Evolutionary conservation across 148 eudicot species (phyloP), one percentile per base, ranked within the genome.

Genomic region (Camellia granthamiana): DNA sequence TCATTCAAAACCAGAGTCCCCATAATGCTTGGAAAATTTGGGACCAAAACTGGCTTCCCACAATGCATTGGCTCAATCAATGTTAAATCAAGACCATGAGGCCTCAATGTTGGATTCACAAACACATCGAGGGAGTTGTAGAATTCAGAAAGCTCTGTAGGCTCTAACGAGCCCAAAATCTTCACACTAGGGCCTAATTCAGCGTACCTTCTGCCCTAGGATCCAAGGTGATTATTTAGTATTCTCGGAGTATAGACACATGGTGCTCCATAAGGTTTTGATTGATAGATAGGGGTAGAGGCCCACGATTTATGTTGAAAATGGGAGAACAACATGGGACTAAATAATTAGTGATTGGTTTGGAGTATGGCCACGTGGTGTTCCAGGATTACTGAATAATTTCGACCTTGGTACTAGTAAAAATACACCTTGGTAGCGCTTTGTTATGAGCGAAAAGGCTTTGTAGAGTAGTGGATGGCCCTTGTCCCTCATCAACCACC

Each of bases 61-160:
- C 81, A 64, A 6, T 59, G 73, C 89, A 88, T 84, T 0, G 91
- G 85, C 49, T 88, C 91, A 18, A 86, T 84, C n/a, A 86, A 43
- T 11, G 89, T 86, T 0, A 84, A 72, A 75, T 88, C 91, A 38
- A 88, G 85, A 54, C 91, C 91, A 52, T 88, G 91, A 52, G 91
- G 88, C 61, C 91, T 82, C 21, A 88, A 19, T 3, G 88, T 88
- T 2, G 91, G 91, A 68, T 88, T 81, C 52, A 88, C 86, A 77
- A 88, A 84, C 30, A 88, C 43, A 43, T 85, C 85, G 3, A 88
- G 11, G 10, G 86, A 86, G 43, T 88, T 88, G 72, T 88, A 88
- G 15, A 86, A 86, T 7, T 68, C 79, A 1, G 80, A 55, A 1
- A 88, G 78, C 79, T 86, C 81, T 2, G 64, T 64, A 1, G 87